Evolutionary conservation across 768 basidiomycete genomes (phyloP), one percentile per base, ranked within the genome.

Genomic region (Macrocybe gigantea): DNA sequence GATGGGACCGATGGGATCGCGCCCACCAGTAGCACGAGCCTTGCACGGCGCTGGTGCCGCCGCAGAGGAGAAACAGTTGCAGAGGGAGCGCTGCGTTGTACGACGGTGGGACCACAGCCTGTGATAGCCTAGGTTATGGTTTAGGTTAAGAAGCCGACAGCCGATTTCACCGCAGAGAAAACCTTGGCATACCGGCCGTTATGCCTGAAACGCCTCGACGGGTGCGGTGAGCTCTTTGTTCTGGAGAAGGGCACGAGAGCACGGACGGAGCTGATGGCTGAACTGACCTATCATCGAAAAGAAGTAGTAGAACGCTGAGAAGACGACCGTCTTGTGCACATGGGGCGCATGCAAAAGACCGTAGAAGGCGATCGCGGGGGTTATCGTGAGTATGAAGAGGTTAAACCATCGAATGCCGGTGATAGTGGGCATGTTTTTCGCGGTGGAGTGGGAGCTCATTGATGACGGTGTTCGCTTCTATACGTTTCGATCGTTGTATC

Each of bases 1-100:
- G 88, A 60, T 88, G 88, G 33, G 88, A 86, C 48, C 89, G 82
- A 64, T 93, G 89, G 6, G 84, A 79, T 42, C 85, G 77, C 11
- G 85, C 80, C 89, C 89, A 93, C 88, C 88, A 93, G 60, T 78
- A 82, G 65, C 88, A 88, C 10, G 88, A 91, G 0, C 89, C 89
- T 67, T 93, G 83, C 3, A 90, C 87, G 3, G 88, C 87, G 59
- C 88, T 90, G 32, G 84, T 79, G 6, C 89, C 89, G 2, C 83
- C 87, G 40, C 80, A 69, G 7, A 88, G 73, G 33, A 92, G 74
- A 59, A 83, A 78, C 42, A 81, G 65, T 60, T 87, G 86, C 11
- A 93, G 75, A 30, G 81, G 78, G n/a, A 70, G 62, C 34, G 81
- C 79, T 5, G 88, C 89, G 50, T 85, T 83, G 63, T 88, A 93